Evolutionary conservation across 2,329 filamentous ascomycete genomes (phyloP).

Genomic region (Verticillium alfalfae): DNA sequence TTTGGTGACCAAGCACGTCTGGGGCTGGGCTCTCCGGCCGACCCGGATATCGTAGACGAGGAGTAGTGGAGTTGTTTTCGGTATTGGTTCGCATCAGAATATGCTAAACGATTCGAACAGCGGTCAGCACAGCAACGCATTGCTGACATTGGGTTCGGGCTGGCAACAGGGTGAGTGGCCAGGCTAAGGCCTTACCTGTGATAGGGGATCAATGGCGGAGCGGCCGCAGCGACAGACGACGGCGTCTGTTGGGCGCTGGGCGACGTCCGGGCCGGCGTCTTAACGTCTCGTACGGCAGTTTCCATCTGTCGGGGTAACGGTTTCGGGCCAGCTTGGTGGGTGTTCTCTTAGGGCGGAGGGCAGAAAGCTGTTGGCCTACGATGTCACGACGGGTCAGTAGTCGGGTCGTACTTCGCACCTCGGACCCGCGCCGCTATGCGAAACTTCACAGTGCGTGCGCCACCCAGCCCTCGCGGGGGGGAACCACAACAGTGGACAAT

Average conservation of each 20-base stretch:
- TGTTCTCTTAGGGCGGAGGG: constrained; percentile 9
- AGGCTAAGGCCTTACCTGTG: constrained; percentile 14
- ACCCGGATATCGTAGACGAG: constrained; percentile 46
- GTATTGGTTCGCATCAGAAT: constrained; percentile 65
- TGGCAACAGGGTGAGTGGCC: background rate
- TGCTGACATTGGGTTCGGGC: background rate
- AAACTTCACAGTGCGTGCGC: background rate
- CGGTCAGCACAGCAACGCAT: background rate
- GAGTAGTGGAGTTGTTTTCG: constrained; percentile 45
- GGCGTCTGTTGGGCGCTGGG: constrained; percentile 7
- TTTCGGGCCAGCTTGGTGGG: constrained; percentile 8
- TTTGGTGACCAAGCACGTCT: constrained; percentile 26
- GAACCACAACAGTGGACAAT: background rate
- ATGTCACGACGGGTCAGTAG: background rate
- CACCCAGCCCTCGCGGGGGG: background rate
- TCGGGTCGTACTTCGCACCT: background rate
- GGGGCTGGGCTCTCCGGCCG: constrained; percentile 45
- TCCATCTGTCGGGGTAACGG: constrained; percentile 7
- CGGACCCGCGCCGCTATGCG: background rate
- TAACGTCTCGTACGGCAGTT: constrained; percentile 7
- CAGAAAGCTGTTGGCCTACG: constrained; percentile 3
- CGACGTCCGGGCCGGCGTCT: constrained; percentile 9
- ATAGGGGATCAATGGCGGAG: constrained; percentile 20
- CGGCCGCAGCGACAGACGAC: background rate
- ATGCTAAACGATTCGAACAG: constrained; percentile 32